Percentiles rank a stretch among this genome's conserved stretches.
Conservation (phyloP, 768 basidiomycete genomes). For the Boletus bicolor region DNA sequence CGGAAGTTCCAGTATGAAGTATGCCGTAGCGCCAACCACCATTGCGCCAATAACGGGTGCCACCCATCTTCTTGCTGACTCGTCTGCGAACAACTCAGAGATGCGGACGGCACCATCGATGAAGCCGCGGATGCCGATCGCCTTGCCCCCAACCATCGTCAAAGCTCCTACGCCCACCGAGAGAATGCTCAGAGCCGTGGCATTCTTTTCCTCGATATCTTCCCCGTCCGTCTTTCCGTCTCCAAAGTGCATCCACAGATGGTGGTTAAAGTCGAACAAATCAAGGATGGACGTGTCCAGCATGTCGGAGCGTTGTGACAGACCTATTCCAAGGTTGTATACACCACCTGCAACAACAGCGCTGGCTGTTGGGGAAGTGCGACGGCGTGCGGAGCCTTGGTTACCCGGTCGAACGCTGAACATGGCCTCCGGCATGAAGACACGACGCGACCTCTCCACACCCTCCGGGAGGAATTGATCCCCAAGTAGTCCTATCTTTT, state of each 20-base stretch:
- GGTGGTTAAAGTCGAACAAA: slow-evolving; percentile 81
- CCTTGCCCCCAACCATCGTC: slow-evolving; percentile 85
- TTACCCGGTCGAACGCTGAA: slow-evolving; percentile 59
- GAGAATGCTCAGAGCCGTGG: slow-evolving; percentile 66
- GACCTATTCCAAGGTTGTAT: slow-evolving; percentile 78
- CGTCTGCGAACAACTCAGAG: slow-evolving; percentile 76
- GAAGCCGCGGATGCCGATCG: slow-evolving; percentile 68
- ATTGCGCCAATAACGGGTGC: slow-evolving; percentile 80
- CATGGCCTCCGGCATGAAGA: slow-evolving; percentile 99
- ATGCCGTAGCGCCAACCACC: slow-evolving; percentile 69
- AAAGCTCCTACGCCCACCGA: slow-evolving; percentile 81
- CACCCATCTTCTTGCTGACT: slow-evolving; percentile 79
- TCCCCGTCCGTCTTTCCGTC: slow-evolving; percentile 36
- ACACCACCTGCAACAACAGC: slow-evolving; percentile 73
- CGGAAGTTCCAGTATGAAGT: slow-evolving; percentile 85
- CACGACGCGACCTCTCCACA: slow-evolving; percentile 74
- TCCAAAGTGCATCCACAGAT: slow-evolving; percentile 70
- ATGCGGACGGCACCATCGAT: slow-evolving; percentile 77
- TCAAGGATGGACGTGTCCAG: slow-evolving; percentile 79
- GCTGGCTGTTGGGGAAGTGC: slow-evolving; percentile 33
- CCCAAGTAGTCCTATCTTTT: slow-evolving; percentile 62
- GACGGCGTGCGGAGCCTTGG: slow-evolving; percentile 38
- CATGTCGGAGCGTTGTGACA: slow-evolving; percentile 74
- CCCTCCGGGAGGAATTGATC: slow-evolving; percentile 76
- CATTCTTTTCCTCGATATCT: slow-evolving; percentile 39